Percentiles rank a stretch among this genome's conserved stretches.
These are phyloP conservation scores for Hanseniaspora sp. DNA, from an alignment of 1,139 yeast genomes.

Conservation along the genomic window DNA sequence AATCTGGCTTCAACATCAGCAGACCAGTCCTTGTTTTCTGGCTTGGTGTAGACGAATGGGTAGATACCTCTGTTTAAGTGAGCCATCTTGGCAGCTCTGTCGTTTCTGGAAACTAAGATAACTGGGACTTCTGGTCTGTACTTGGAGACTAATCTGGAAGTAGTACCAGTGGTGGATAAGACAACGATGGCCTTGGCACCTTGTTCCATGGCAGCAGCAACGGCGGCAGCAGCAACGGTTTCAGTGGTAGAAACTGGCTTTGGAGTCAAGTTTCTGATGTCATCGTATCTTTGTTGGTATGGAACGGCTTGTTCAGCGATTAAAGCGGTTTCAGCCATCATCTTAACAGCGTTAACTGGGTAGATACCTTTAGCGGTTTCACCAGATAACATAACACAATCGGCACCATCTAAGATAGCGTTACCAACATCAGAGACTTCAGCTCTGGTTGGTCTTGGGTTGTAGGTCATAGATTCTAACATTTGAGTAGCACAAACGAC, in stretches of 20 bases:
- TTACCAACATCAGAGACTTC: slow-evolving; percentile 99
- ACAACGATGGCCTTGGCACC: slow-evolving; percentile 94
- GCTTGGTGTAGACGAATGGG: slow-evolving; percentile 75
- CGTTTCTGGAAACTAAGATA: slow-evolving; percentile 95
- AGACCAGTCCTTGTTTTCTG: slow-evolving; percentile 76
- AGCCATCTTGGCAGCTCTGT: slow-evolving; percentile 82
- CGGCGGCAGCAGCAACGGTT: slow-evolving; percentile 96
- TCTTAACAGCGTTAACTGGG: slow-evolving; percentile 92
- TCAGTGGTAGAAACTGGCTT: slow-evolving; percentile 91
- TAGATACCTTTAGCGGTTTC: slow-evolving; percentile 99
- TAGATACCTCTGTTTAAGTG: slow-evolving; percentile 98
- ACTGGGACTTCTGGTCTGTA: slow-evolving; percentile 97
- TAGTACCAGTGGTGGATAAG: slow-evolving; percentile 84
- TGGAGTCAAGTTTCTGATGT: slow-evolving; percentile 72
- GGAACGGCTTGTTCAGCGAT: slow-evolving; percentile 97
- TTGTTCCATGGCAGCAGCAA: slow-evolving; percentile 91
- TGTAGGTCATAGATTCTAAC: slow-evolving; percentile 98
- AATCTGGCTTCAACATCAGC: slow-evolving; percentile 92
- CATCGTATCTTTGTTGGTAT: slow-evolving; percentile 76
- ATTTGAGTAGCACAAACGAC: slow-evolving; percentile 99
- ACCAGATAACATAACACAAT: slow-evolving; percentile 98
- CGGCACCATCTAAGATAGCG: slow-evolving; percentile 98
- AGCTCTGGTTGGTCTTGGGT: slow-evolving; percentile 99
- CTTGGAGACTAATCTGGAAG: slow-evolving; percentile 93
- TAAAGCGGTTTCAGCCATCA: slow-evolving; percentile 97